Base-by-base conservation (phyloP, 2,329 filamentous ascomycete genomes). In the Colletotrichum viniferum region DNA sequence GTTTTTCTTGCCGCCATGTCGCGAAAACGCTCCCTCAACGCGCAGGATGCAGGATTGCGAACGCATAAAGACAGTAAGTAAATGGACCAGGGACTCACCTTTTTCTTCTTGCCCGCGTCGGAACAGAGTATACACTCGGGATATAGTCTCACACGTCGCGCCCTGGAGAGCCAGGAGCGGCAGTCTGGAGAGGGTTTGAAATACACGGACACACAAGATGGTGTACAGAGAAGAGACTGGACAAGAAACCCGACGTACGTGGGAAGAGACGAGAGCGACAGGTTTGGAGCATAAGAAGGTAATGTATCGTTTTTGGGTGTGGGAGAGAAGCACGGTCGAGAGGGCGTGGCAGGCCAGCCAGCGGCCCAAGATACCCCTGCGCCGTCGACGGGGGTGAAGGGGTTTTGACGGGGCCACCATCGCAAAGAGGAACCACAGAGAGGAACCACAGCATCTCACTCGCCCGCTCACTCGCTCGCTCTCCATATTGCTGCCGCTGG, bases 121-220 rank as follows among this genome's bases (percentile, higher is more conserved):
- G 48, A 60, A 74, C 69, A 76, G 69, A 76, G 63, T 58, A 69
- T 74, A 71, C 74, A 76, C 60, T 74, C 65, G 66, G 43, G 43
- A 62, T 67, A 71, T 73, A 71, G 36, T 76, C 79, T 81, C 83
- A 87, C 80, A 84, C 82, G 82, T 82, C 84, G 85, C 83, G 83
- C 82, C 85, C 86, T 86, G 85, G 86, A 84, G 81, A 85, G 83
- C 85, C 86, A 86, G 86, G 85, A 83, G 83, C 85, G 84, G 81
- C 84, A 85, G 81, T 81, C 79, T 80, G 78, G 80, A 80, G 79
- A 79, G 78, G 77, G 78, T 78, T 76, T 78, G 78, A 78, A 82
- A 80, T 79, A 79, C 82, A 80, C 73, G 48, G 63, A 82, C 73
- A 76, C 74, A 77, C 75, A 64, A 48, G 69, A 73, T 71, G 76